A percentile compares a stretch with the other conserved stretches of the same genome.
Conservation (phyloP, 805 yeast species). For the Maudiozyma turicensis region DNA sequence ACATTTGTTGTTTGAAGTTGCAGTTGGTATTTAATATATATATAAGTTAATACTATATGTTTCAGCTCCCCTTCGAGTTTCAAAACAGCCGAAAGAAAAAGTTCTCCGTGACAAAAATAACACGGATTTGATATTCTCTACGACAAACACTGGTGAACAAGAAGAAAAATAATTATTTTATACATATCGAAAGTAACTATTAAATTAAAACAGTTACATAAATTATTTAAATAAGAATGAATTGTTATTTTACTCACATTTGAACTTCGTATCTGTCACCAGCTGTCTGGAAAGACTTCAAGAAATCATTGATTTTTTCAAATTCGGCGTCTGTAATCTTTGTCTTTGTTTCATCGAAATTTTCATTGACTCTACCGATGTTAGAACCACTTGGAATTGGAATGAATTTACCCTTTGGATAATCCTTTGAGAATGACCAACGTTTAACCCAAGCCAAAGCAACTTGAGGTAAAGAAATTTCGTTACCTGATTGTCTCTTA, state of each 20-base stretch:
- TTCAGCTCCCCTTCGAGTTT: too few species aligned
- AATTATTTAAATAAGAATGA: background rate
- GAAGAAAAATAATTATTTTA: too few species aligned
- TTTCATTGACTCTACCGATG: slow-evolving; percentile 48
- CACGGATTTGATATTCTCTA: too few species aligned
- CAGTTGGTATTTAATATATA: too few species aligned
- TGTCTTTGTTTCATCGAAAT: slow-evolving; percentile 34
- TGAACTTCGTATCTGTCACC: slow-evolving; percentile 45
- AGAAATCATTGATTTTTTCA: slow-evolving; percentile 38
- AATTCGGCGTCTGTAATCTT: slow-evolving; percentile 50
- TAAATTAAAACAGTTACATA: too few species aligned
- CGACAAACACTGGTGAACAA: too few species aligned
- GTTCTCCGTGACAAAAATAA: too few species aligned
- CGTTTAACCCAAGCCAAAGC: slow-evolving; percentile 59
- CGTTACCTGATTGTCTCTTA: slow-evolving; percentile 37
- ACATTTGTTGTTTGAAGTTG: background rate
- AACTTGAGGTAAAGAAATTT: slow-evolving; percentile 52
- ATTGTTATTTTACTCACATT: background rate
- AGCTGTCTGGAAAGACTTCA: slow-evolving; percentile 34
- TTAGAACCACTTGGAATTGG: slow-evolving; percentile 80
- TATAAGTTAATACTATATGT: too few species aligned
- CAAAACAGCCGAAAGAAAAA: too few species aligned
- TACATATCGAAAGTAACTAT: too few species aligned
- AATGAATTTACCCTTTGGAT: slow-evolving; percentile 40
- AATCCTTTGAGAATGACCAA: slow-evolving; percentile 29